Conservation (phyloP, 2,329 filamentous ascomycete genomes). For the Helotiales sp. region DNA sequence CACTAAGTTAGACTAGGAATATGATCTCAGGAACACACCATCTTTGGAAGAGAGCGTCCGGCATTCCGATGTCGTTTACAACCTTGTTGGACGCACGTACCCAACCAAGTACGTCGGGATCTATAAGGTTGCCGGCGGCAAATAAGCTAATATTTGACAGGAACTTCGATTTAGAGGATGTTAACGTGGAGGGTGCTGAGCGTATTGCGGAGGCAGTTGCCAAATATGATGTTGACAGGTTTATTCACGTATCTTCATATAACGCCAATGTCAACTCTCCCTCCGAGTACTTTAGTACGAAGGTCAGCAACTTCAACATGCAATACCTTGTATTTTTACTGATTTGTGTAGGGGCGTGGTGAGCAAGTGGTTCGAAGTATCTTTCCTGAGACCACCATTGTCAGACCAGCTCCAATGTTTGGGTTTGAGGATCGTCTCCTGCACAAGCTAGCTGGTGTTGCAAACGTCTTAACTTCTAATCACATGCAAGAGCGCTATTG, state of each 20-base stretch:
- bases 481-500: constrained; percentile 88
- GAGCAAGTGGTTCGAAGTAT: constrained; percentile 84
- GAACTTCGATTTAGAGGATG: constrained; percentile 92
- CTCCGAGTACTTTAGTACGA: constrained; percentile 89
- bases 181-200: constrained; percentile 89
- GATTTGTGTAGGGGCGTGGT: constrained; percentile 60
- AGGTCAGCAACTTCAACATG: constrained; percentile 51
- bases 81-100: constrained; percentile 90
- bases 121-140: not conserved
- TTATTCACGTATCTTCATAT: constrained; percentile 94
- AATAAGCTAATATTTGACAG: constrained; percentile 46
- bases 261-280: constrained; percentile 79
- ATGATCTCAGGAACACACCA: constrained; percentile 88
- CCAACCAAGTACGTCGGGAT: constrained; percentile 75
- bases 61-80: constrained; percentile 97
- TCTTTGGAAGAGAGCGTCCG: constrained; percentile 96
- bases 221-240: constrained; percentile 97
- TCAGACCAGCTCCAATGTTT: constrained; percentile 89
- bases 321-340: not conserved
- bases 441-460: constrained; percentile 76
- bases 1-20: constrained; percentile 61
- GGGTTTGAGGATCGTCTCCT: constrained; percentile 94
- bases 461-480: constrained; percentile 87
- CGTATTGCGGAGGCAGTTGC: constrained; percentile 91
- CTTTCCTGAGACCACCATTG: constrained; percentile 96